These are phyloP conservation scores for Dioszegia aurantiaca DNA, from an alignment of 768 basidiomycete species.

Conservation along the genomic window DNA sequence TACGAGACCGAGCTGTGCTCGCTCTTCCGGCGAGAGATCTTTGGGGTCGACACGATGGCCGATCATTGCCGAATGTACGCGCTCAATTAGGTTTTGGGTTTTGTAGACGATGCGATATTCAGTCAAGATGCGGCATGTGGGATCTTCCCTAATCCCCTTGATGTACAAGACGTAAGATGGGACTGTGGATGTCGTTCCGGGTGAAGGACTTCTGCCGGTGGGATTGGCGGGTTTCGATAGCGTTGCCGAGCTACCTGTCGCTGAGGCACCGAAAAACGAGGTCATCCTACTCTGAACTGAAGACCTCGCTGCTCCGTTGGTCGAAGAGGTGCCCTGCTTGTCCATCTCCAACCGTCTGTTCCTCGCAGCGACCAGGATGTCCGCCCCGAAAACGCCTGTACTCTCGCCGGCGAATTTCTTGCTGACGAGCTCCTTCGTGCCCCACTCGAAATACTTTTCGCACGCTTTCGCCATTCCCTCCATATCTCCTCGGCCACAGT, in stretches of 20 bases:
- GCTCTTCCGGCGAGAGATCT: conserved; percentile 56
- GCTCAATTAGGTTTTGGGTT: conserved; percentile 64
- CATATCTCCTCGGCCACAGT: conserved; percentile 46
- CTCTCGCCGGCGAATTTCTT: conserved; percentile 69
- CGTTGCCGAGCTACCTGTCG: conserved; percentile 9
- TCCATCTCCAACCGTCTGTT: conserved; percentile 56
- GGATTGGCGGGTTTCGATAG: conserved; percentile 53
- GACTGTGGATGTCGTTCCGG: conserved; percentile 52
- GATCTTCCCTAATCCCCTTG: conserved; percentile 60
- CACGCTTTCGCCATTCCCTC: conserved; percentile 69
- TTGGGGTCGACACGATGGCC: conserved; percentile 59
- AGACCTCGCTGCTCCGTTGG: conserved; percentile 49
- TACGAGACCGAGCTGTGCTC: conserved; percentile 44
- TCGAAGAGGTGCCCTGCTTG: conserved; percentile 51
- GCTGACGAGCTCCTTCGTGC: conserved; percentile 73
- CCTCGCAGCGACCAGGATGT: conserved; percentile 69
- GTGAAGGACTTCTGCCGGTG: conserved; percentile 63
- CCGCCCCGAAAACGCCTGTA: conserved; percentile 69
- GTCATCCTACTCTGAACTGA: conserved; percentile 19
- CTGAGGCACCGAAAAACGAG: conserved; percentile 53
- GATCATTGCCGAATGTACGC: conserved; percentile 66
- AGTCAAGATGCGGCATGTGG: conserved; percentile 67
- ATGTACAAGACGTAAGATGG: conserved; percentile 60
- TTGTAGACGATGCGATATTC: conserved; percentile 80
- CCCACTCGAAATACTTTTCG: conserved; percentile 91